Evolutionary conservation across 768 basidiomycete species (phyloP), one percentile per base, ranked within the genome.

Genomic region (Clitopilus hobsonii): DNA sequence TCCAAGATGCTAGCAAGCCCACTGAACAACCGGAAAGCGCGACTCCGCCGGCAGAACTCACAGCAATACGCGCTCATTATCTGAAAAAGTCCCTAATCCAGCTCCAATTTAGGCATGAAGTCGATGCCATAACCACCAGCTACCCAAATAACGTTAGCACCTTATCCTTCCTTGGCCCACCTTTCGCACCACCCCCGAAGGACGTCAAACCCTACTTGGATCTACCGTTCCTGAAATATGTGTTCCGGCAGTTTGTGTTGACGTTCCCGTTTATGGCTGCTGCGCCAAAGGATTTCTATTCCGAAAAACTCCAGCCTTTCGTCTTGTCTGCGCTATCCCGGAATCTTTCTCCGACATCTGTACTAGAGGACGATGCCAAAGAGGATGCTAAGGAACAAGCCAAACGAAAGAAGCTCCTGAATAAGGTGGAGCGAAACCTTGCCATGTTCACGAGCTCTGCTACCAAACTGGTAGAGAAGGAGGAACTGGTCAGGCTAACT

Each of bases 81-180:
- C 90, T 99, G 68, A 99, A 98, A 78, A 98, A 98, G 71, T 82
- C 91, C 16, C 85, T 99, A 54, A 80, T 98, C 41, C 84, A 89
- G 61, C 85, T 98, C 51, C 87, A 98, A 69, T 85, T 98, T 62
- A 72, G 75, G 62, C 73, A 72, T n/a, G 97, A 99, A 70, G 80
- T 98, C 57, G 76, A 83, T 56, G 73, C 74, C 20, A 77, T 94
- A 60, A 81, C 83, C 8, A 74, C 79, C 5, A 73, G 80, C 0
- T 63, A 74, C 0, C 64, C 74, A 18, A 73, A 71, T 48, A 78
- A 77, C 52, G 64, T 79, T 5, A 88, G 86, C 20, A 78, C 92
- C 0, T 79, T 98, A 54, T 92, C 94, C 11, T 84, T 90, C 67
- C 85, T 99, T 13, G 97, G 97, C 0, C 81, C 83, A 27, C 94